These are phyloP conservation scores for Eucalyptus virginea DNA, from an alignment of 345 rosid species.

Conservation along the genomic window DNA sequence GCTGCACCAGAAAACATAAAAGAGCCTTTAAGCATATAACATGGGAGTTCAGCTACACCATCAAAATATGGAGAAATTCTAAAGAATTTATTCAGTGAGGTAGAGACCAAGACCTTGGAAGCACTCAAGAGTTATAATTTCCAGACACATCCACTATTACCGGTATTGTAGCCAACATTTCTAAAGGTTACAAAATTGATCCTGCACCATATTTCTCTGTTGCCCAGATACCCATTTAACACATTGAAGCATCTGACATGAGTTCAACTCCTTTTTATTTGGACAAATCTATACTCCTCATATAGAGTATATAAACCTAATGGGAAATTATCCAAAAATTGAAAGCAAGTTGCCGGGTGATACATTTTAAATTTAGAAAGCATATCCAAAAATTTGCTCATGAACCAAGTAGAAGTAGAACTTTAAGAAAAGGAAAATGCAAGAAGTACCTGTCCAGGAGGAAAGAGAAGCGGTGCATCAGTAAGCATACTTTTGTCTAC, in stretches of 20 bases:
- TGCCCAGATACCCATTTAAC: neutral
- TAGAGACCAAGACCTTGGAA: neutral
- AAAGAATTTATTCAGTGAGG: neutral
- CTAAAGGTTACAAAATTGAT: neutral
- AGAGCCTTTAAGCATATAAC: neutral
- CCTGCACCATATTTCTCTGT: neutral
- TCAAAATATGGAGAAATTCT: neutral
- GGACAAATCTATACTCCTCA: neutral
- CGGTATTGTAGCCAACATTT: neutral
- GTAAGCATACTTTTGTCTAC: conserved; percentile 85
- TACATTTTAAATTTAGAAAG: neutral
- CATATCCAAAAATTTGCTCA: neutral
- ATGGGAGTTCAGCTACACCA: neutral
- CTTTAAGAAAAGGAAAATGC: neutral
- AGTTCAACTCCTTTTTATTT: neutral
- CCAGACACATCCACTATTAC: neutral
- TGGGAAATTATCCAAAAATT: neutral
- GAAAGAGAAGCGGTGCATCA: conserved; percentile 81
- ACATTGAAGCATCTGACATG: neutral
- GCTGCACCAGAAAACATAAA: conserved; percentile 20
- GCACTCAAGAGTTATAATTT: neutral
- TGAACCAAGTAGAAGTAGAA: neutral
- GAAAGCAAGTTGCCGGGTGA: neutral
- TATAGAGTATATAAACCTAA: neutral
- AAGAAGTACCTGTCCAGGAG: conserved; percentile 81